These are phyloP conservation scores for Hypoxylon sp. DNA, from an alignment of 2,329 filamentous ascomycete species.

Conservation along the genomic window DNA sequence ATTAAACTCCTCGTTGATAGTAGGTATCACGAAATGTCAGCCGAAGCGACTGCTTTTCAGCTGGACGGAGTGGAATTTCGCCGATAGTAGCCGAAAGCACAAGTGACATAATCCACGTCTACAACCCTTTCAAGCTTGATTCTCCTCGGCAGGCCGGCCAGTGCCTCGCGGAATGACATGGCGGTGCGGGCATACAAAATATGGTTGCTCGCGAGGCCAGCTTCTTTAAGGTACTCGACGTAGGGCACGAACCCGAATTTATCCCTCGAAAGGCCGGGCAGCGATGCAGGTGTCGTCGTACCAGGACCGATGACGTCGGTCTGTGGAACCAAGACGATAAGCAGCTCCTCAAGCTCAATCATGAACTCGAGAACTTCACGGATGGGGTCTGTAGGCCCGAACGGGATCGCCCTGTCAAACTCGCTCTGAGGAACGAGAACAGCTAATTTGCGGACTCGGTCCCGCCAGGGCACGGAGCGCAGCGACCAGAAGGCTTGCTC, in stretches of 20 bases:
- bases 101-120: slow-evolving; percentile 38
- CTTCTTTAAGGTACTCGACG: slow-evolving; percentile 40
- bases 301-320: background rate
- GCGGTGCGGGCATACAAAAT: slow-evolving; percentile 39
- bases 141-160: slow-evolving; percentile 12
- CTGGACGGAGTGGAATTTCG: slow-evolving; percentile 1
- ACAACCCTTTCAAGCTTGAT: slow-evolving; percentile 42
- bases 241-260: slow-evolving; percentile 43
- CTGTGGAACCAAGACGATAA: slow-evolving; percentile 38
- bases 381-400: slow-evolving; percentile 39
- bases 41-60: background rate
- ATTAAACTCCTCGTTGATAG: background rate
- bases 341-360: slow-evolving; percentile 34
- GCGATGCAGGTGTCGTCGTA: background rate
- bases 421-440: slow-evolving; percentile 43
- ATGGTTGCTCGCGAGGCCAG: slow-evolving; percentile 35
- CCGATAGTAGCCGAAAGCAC: slow-evolving; percentile 26
- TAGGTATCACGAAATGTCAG: background rate
- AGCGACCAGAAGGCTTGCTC: slow-evolving; percentile 46
- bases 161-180: slow-evolving; percentile 40
- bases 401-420: slow-evolving; percentile 39
- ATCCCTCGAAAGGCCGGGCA: slow-evolving; percentile 26
- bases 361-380: slow-evolving; percentile 40
- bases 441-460: slow-evolving; percentile 47
- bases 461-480: slow-evolving; percentile 38